These are phyloP conservation scores for Daedalea quercina DNA, from an alignment of 768 basidiomycete genomes.

Conservation along the genomic window DNA sequence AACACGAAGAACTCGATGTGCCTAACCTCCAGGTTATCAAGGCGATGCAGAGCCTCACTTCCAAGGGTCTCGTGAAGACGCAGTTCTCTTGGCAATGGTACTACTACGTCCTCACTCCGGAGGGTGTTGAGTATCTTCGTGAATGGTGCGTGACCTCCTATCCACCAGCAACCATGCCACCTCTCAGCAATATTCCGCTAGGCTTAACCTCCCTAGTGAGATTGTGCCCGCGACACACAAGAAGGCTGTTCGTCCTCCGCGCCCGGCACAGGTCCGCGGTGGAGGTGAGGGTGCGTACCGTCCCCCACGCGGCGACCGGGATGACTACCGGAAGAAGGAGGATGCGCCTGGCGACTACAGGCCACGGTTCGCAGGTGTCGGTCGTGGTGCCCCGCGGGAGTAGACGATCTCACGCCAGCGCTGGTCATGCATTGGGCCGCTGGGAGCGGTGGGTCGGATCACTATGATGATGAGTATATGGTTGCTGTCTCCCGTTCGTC, in stretches of 20 bases:
- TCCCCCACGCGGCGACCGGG: conserved; percentile 81
- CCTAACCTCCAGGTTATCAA: conserved; percentile 68
- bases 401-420: conserved; percentile 18
- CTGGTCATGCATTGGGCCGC: conserved; percentile 2
- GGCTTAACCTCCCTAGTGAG: conserved; percentile 91
- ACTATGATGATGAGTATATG: conserved; percentile 16
- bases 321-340: conserved; percentile 91
- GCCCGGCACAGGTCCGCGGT: conserved; percentile 65
- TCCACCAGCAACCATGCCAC: neutral
- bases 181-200: conserved; percentile 22
- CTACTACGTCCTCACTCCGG: conserved; percentile 95
- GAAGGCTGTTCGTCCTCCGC: conserved; percentile 84
- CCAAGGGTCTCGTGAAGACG: conserved; percentile 89
- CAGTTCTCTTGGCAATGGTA: conserved; percentile 99
- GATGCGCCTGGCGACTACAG: conserved; percentile 85
- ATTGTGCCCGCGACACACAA: conserved; percentile 98
- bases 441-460: conserved; percentile 11
- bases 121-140: conserved; percentile 95
- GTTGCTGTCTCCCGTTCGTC: conserved; percentile 12
- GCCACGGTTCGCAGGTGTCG: conserved; percentile 85
- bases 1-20: conserved; percentile 83
- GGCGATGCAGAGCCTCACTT: conserved; percentile 62
- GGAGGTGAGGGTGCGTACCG: conserved; percentile 82
- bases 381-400: conserved; percentile 79
- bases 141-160: conserved; percentile 63